Conservation (phyloP, 208 protist species). For the Leishmania major region DNA sequence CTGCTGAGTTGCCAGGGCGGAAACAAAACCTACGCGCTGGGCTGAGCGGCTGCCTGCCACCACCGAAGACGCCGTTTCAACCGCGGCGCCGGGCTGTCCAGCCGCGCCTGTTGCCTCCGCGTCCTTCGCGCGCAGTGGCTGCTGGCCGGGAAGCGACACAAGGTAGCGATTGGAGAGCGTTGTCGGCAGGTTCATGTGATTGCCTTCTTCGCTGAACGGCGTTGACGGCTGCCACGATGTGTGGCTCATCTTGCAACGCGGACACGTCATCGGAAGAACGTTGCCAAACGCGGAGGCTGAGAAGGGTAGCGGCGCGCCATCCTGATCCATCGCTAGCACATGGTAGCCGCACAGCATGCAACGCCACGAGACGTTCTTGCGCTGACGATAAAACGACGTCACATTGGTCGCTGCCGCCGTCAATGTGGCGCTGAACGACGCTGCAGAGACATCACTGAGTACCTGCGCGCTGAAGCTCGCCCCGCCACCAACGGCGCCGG, state of each 20-base stretch:
- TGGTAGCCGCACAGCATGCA: slow-evolving; percentile 85
- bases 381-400: neutral
- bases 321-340: slow-evolving; percentile 82
- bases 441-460: neutral
- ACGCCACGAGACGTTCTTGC: slow-evolving; percentile 70
- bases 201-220: slow-evolving; percentile 74
- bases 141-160: neutral
- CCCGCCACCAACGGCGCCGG: neutral
- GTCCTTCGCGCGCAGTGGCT: neutral
- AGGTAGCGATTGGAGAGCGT: slow-evolving; percentile 77
- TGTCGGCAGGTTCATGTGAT: slow-evolving; percentile 79
- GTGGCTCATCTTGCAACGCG: slow-evolving; percentile 75
- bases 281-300: slow-evolving; percentile 67
- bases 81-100: neutral
- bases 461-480: neutral
- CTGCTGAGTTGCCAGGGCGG: neutral
- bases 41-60: neutral
- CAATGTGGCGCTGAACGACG: neutral
- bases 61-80: neutral
- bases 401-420: neutral
- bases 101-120: neutral
- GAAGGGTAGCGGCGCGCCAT: slow-evolving; percentile 71
- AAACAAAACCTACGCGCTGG: neutral
- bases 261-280: slow-evolving; percentile 73
- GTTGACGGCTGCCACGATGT: slow-evolving; percentile 64